Conservation (phyloP, 2,329 filamentous ascomycete species). For the Botrytis paeoniae region DNA sequence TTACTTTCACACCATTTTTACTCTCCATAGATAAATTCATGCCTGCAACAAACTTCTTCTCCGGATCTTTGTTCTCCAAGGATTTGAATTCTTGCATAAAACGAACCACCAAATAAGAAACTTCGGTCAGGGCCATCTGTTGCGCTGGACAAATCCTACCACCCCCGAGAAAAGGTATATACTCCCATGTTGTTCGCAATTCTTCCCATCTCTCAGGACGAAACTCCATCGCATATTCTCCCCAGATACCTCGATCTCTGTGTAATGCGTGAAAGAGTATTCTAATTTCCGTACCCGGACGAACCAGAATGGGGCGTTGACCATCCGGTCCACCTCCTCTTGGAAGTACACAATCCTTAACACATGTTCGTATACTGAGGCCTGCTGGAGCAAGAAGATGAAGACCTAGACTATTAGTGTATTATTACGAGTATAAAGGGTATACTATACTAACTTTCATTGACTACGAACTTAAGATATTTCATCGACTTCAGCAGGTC, state of each 20-base stretch:
- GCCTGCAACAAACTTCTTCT: neutral
- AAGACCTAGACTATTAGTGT: neutral
- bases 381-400: neutral
- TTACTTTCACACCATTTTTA: neutral
- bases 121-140: neutral
- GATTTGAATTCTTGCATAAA: slow-evolving; percentile 3
- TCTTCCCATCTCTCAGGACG: slow-evolving; percentile 42
- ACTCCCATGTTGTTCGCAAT: slow-evolving; percentile 33
- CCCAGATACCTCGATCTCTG: slow-evolving; percentile 39
- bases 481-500: slow-evolving; percentile 49
- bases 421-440: neutral
- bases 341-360: slow-evolving; percentile 24
- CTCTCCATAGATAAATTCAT: neutral
- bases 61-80: neutral
- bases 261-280: slow-evolving; percentile 38
- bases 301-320: slow-evolving; percentile 29
- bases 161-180: slow-evolving; percentile 6
- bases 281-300: slow-evolving; percentile 24
- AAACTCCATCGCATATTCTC: slow-evolving; percentile 40
- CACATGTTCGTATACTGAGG: neutral
- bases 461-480: slow-evolving; percentile 53
- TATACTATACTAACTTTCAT: slow-evolving; percentile 47
- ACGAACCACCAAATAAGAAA: slow-evolving; percentile 1
- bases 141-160: slow-evolving; percentile 5
- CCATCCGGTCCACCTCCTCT: slow-evolving; percentile 33